A percentile compares a stretch with the other conserved stretches of the same genome.
phyloP scores from a whole-genome alignment of 331 rosid genomes.

The Rhamnella rubrinervis region DNA sequence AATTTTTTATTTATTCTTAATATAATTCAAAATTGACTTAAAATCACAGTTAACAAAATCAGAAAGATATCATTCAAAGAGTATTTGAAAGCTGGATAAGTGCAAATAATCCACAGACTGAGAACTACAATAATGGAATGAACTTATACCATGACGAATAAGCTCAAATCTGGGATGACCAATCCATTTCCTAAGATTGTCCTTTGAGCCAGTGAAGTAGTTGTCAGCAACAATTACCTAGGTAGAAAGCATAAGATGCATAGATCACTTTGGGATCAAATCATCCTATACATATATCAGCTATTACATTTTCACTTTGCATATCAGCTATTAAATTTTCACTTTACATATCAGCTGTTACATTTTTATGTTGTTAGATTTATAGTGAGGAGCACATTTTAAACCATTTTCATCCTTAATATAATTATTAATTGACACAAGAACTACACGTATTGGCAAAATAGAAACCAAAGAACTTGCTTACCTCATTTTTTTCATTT shows the following conservation, averaged over 20 bases:
- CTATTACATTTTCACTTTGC: neutral
- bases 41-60: neutral
- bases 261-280: neutral
- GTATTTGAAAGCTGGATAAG: neutral
- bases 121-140: no score
- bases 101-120: neutral
- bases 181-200: constrained; percentile 86
- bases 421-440: constrained; percentile 14
- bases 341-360: no score
- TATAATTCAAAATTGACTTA: neutral
- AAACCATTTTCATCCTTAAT: neutral
- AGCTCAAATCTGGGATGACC: constrained; percentile 96
- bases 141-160: constrained; percentile 75
- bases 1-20: neutral
- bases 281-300: neutral
- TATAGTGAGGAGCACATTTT: neutral
- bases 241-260: constrained; percentile 1
- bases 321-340: no score
- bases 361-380: neutral
- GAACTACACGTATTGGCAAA: neutral
- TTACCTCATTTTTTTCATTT: constrained; percentile 88
- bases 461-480: constrained; percentile 9
- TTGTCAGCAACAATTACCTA: constrained; percentile 91
- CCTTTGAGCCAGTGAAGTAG: constrained; percentile 94
- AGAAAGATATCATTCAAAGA: neutral